A percentile compares a stretch with the other conserved stretches of the same genome.
Conservation (phyloP, 805 yeast species). For the Monosporozyma aerobia region DNA sequence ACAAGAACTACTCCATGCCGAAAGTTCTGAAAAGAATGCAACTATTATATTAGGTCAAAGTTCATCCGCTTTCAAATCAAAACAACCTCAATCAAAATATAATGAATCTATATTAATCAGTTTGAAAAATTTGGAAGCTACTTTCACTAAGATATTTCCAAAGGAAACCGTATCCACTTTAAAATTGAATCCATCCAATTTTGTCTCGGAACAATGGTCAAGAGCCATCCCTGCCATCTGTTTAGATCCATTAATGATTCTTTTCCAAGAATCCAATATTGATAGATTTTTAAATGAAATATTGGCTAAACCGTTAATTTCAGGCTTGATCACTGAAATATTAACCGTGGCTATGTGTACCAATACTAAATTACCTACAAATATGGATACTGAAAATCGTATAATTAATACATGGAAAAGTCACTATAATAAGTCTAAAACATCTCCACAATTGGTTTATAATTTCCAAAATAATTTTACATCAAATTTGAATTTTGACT, state of each 20-base stretch:
- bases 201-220: constrained; percentile 70
- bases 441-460: constrained; percentile 54
- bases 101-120: constrained; percentile 5
- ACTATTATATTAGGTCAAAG: constrained; percentile 8
- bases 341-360: constrained; percentile 60
- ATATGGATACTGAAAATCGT: constrained; percentile 50
- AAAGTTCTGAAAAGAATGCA: constrained; percentile 23
- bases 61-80: not conserved
- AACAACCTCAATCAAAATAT: not conserved
- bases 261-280: constrained; percentile 61
- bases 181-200: constrained; percentile 33
- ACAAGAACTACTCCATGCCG: constrained; percentile 14
- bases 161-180: constrained; percentile 32
- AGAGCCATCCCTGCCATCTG: constrained; percentile 67
- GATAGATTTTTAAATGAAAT: constrained; percentile 48
- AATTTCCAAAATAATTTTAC: constrained; percentile 48
- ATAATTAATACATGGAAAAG: constrained; percentile 44
- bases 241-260: constrained; percentile 63
- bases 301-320: constrained; percentile 69
- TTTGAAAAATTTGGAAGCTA: constrained; percentile 9
- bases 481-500: constrained; percentile 47
- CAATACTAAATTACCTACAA: constrained; percentile 59
- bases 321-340: constrained; percentile 68
- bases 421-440: constrained; percentile 28
- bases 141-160: constrained; percentile 16